These are phyloP conservation scores for Artomyces pyxidatus DNA, from an alignment of 768 basidiomycete species.

Conservation along the genomic window DNA sequence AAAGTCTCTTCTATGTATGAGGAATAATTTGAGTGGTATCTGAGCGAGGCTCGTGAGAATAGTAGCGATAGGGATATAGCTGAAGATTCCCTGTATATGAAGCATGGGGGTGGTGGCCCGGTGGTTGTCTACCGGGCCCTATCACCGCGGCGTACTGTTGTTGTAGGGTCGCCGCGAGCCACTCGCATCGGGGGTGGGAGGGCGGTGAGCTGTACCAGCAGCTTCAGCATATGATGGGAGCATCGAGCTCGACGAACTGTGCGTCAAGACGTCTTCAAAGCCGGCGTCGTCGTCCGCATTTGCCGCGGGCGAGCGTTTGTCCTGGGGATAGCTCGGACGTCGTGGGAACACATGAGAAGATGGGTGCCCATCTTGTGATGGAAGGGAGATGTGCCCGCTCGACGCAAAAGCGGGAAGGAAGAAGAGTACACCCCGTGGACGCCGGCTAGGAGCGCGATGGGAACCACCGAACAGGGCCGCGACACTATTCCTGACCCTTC, in stretches of 20 bases:
- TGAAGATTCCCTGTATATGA: too few species aligned
- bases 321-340: conserved; percentile 7
- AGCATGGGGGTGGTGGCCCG: too few species aligned
- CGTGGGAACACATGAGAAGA: conserved; percentile 1
- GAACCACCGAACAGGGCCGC: conserved; percentile 32
- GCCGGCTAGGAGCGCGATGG: conserved; percentile 22
- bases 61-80: too few species aligned
- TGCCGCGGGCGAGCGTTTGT: conserved; percentile 2
- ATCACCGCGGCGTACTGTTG: background rate
- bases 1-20: too few species aligned
- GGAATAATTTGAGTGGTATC: too few species aligned
- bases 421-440: conserved; percentile 53
- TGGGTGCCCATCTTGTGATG: background rate
- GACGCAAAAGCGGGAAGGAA: conserved; percentile 72
- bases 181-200: background rate
- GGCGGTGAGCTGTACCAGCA: background rate
- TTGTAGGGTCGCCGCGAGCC: background rate
- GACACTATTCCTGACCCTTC: conserved; percentile 47
- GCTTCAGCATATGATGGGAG: background rate
- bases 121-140: too few species aligned
- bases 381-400: conserved; percentile 23
- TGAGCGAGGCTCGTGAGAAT: background rate
- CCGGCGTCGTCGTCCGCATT: conserved; percentile 1
- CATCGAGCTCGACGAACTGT: background rate
- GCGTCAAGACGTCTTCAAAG: background rate